Base-by-base conservation (phyloP, 352 stramenopile genomes). In the Pythium rishiriense region DNA sequence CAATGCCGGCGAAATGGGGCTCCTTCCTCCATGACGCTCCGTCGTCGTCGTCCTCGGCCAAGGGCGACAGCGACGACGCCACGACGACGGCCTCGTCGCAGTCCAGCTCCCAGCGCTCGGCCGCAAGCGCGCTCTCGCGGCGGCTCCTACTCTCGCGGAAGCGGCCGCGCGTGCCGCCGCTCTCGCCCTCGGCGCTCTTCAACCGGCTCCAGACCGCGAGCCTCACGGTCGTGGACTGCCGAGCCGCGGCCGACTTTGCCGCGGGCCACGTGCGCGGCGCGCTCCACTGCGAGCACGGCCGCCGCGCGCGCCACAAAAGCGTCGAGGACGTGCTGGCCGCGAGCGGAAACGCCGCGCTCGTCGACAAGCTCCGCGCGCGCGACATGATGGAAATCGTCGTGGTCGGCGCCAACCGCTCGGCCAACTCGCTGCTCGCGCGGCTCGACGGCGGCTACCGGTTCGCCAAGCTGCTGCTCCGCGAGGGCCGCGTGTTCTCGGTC, bases 361-460 rank as follows among this genome's bases (percentile, higher is more conserved):
- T 59, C 4, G 65, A 71, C 22, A 89, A 88, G 56, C 69, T 92
- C 45, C 72, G 57, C 39, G 49, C 24, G 31, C 74, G 83, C 58
- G 83, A 92, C 42, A 76, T 92, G 61, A 77, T 90, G 56, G 83
- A 92, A 64, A 67, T 92, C 25, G 81, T 92, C 1, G 76, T 92
- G 19, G 73, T 92, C 51, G 79, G 78, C 25, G 70, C 69, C 31
- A 88, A 89, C 49, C 70, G 80, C 64, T 77, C 73, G 10, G 63
- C 57, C 19, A 73, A 69, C 28, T 67, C 78, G 11, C 72, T 90
- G 59, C 72, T 90, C 15, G 79, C 85, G 53, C 72, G 71, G 24
- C 75, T 88, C 58, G 83, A 92, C 68, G 88, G 81, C 69, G 79
- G 81, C 53, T 91, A 87, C 68, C 74, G 75, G 22, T 76, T 94